Evolutionary conservation across 768 basidiomycete genomes (phyloP).

Genomic region (Collybia nuda): DNA sequence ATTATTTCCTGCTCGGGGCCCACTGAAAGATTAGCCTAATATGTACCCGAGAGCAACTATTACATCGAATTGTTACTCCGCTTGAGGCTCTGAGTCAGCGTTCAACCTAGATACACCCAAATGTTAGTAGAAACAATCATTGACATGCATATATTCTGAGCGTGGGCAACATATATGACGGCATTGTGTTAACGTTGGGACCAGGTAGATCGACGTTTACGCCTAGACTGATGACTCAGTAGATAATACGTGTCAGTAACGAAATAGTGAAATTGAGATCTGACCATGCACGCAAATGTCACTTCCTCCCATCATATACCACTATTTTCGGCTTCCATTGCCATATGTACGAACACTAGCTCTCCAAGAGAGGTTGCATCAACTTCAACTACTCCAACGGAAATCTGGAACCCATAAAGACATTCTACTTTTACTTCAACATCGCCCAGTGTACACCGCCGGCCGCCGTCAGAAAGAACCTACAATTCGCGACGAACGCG

Average conservation of each 20-base stretch:
- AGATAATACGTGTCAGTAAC: too few species aligned
- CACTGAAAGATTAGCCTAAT: neutral
- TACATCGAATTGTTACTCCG: too few species aligned
- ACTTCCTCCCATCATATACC: constrained; percentile 70
- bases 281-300: too few species aligned
- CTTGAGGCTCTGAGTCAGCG: too few species aligned
- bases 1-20: neutral
- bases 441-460: constrained; percentile 91
- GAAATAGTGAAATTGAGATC: too few species aligned
- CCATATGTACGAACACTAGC: constrained; percentile 70
- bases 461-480: constrained; percentile 82
- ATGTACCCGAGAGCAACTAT: neutral
- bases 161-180: too few species aligned
- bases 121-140: too few species aligned
- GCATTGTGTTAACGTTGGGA: too few species aligned
- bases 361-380: constrained; percentile 72
- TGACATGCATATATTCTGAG: too few species aligned
- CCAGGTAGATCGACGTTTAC: too few species aligned
- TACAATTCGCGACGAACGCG: constrained; percentile 55
- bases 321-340: constrained; percentile 75
- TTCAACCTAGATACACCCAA: too few species aligned
- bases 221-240: too few species aligned
- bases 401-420: constrained; percentile 46
- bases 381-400: constrained; percentile 58
- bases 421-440: constrained; percentile 79